Percentiles rank a stretch among this genome's conserved stretches.
Evolutionary conservation across 2,329 filamentous ascomycete species (phyloP).

Genomic region (Fusarium napiforme): DNA sequence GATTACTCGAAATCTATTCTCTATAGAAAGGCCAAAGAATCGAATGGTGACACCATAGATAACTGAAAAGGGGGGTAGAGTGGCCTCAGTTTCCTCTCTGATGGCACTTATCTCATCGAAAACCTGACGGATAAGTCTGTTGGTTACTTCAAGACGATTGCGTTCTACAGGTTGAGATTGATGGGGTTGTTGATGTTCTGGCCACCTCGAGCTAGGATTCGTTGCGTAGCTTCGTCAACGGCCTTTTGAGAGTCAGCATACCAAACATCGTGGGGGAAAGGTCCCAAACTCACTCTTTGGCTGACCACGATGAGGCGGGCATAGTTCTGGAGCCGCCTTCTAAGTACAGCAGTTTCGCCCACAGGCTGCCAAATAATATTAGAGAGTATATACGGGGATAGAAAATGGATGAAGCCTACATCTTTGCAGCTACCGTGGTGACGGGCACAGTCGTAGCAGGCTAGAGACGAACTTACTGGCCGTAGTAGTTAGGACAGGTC

Average conservation of each 20-base stretch:
- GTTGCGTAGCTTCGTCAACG: neutral
- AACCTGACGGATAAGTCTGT: neutral
- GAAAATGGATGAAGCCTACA: neutral
- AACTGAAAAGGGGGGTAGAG: neutral
- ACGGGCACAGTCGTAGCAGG: neutral
- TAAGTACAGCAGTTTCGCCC: neutral
- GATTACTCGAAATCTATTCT: neutral
- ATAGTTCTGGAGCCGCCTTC: neutral
- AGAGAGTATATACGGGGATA: neutral
- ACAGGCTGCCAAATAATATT: neutral
- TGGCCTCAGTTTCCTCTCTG: neutral
- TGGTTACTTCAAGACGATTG: neutral
- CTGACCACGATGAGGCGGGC: neutral
- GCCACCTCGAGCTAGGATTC: neutral
- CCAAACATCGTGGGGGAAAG: neutral
- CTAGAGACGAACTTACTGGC: neutral
- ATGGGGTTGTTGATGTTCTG: neutral
- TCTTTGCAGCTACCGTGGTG: neutral
- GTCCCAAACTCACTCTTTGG: neutral
- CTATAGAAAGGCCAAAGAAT: neutral
- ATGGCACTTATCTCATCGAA: neutral
- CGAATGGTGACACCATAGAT: neutral
- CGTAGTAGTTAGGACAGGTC: neutral
- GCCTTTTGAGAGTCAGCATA: neutral
- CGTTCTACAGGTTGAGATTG: neutral